A percentile compares a stretch with the other conserved stretches of the same genome.
Conservation (phyloP, 2,329 filamentous ascomycete species). For the Madurella mycetomatis region DNA sequence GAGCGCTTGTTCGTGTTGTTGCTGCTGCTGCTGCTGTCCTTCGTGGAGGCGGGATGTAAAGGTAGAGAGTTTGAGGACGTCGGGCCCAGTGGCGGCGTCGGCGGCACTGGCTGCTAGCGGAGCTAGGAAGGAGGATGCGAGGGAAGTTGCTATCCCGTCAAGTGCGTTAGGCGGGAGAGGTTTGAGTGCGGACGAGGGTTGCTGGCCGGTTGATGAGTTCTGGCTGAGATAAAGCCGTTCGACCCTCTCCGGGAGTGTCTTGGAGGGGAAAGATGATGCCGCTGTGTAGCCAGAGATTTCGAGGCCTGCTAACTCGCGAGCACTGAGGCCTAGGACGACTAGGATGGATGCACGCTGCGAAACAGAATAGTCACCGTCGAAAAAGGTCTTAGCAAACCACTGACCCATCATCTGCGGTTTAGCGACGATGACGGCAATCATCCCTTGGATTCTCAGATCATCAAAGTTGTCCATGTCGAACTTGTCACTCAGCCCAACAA, state of each 20-base stretch:
- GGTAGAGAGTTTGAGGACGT: constrained; percentile 80
- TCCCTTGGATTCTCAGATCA: constrained; percentile 68
- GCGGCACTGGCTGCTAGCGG: constrained; percentile 79
- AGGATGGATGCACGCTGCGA: constrained; percentile 78
- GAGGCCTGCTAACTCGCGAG: constrained; percentile 78
- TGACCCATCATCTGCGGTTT: constrained; percentile 73
- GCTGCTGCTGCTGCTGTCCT: constrained; percentile 30
- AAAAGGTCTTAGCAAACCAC: constrained; percentile 81
- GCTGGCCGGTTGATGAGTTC: constrained; percentile 23
- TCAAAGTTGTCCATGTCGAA: constrained; percentile 77
- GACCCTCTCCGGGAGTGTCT: constrained; percentile 67
- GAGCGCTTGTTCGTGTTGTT: constrained; percentile 10
- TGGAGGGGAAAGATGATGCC: constrained; percentile 67
- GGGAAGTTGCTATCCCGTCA: constrained; percentile 60
- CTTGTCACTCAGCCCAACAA: constrained; percentile 80
- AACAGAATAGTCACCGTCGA: constrained; percentile 87
- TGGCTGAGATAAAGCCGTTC: constrained; percentile 62
- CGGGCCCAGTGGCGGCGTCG: constrained; percentile 72
- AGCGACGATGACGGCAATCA: constrained; percentile 76
- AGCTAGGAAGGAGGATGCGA: constrained; percentile 70
- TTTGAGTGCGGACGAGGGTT: constrained; percentile 40
- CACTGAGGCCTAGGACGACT: constrained; percentile 73
- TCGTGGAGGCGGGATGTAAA: constrained; percentile 69
- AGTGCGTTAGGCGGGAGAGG: constrained; percentile 56
- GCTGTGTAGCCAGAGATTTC: constrained; percentile 52